phyloP scores from a whole-genome alignment of 2,329 filamentous ascomycete species.

The Calonectria ilicicola region DNA sequence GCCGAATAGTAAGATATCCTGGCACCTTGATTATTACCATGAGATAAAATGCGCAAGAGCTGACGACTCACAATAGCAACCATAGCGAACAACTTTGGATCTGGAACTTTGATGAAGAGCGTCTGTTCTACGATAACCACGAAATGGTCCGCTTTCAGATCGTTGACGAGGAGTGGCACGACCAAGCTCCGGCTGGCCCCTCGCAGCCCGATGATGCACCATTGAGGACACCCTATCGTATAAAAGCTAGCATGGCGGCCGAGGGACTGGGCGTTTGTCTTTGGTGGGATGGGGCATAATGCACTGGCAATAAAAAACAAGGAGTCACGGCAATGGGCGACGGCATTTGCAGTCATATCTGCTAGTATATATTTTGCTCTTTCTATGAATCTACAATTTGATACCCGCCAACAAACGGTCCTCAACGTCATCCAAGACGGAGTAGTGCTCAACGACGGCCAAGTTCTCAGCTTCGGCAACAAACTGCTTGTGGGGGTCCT shows the following conservation, averaged over 20 bases:
- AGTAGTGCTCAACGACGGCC: conserved; percentile 94
- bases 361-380: conserved; percentile 41
- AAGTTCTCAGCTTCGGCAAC: conserved; percentile 93
- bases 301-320: conserved; percentile 27
- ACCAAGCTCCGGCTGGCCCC: conserved; percentile 81
- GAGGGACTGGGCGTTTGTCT: conserved; percentile 72
- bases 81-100: conserved; percentile 84
- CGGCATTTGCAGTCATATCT: conserved; percentile 37
- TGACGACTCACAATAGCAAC: conserved; percentile 62
- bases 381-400: conserved; percentile 51
- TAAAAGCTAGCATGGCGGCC: conserved; percentile 74
- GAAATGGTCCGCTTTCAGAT: conserved; percentile 91
- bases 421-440: conserved; percentile 89
- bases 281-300: conserved; percentile 67
- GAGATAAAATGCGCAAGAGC: neutral
- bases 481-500: conserved; percentile 97
- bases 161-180: conserved; percentile 89
- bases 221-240: conserved; percentile 77
- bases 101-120: conserved; percentile 80
- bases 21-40: conserved; percentile 26
- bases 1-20: conserved; percentile 72
- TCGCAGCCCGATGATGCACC: conserved; percentile 70
- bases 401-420: conserved; percentile 77
- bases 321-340: conserved; percentile 10
- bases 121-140: conserved; percentile 89